A percentile compares a stretch with the other conserved stretches of the same genome.
Conservation (phyloP, 2,329 filamentous ascomycete genomes). For the Clarireedia monteithiana region DNA sequence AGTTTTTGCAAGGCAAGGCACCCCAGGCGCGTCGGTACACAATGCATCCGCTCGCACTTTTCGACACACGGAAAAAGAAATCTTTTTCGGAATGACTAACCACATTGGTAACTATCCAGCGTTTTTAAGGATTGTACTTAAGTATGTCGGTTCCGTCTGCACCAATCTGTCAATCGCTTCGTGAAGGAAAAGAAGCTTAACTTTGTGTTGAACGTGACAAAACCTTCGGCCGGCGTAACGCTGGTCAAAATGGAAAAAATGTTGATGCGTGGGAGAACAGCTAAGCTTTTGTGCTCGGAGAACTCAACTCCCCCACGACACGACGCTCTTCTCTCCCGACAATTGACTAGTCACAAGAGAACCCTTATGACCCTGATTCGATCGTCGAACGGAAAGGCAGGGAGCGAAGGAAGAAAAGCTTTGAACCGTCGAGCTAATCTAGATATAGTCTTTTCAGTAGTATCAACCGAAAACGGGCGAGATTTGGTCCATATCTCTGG, state of each 20-base stretch:
- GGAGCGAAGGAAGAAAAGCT: neutral
- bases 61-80: neutral
- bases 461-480: neutral
- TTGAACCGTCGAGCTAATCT: neutral
- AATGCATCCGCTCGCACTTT: neutral
- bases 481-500: neutral
- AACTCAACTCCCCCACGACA: neutral
- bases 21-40: neutral
- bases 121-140: neutral
- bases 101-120: neutral
- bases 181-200: neutral
- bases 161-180: constrained; percentile 1
- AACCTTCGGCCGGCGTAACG: neutral
- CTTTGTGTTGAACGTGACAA: neutral
- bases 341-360: neutral
- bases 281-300: too few relatives aligned
- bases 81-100: neutral
- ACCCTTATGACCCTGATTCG: neutral
- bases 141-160: neutral
- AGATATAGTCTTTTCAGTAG: neutral
- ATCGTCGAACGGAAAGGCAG: neutral
- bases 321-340: neutral
- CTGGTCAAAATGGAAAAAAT: neutral
- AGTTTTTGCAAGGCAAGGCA: neutral
- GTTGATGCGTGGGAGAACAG: too few relatives aligned